Conservation (phyloP, 306 rosid genomes). For the Fragaria ananassa region DNA sequence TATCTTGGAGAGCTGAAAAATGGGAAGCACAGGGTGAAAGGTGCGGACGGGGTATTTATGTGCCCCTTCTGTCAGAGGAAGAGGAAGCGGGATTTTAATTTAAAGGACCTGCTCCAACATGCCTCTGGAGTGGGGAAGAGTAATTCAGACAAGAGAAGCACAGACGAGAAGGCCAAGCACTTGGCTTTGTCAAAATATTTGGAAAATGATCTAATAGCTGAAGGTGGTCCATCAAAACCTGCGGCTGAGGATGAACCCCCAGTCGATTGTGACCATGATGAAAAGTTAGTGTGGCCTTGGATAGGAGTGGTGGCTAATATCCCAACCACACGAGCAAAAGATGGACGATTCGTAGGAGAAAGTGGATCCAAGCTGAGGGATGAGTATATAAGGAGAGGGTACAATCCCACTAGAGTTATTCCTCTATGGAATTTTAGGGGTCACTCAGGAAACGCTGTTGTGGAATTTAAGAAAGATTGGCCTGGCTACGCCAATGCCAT, state of each 20-base stretch:
- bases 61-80: constrained; percentile 81
- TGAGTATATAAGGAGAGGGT: constrained; percentile 69
- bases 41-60: constrained; percentile 44
- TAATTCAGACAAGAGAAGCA: constrained; percentile 64
- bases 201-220: constrained; percentile 47
- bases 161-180: constrained; percentile 75
- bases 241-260: constrained; percentile 41
- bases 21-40: constrained; percentile 54
- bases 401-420: constrained; percentile 65
- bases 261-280: constrained; percentile 46
- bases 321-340: constrained; percentile 58
- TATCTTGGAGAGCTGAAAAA: constrained; percentile 60
- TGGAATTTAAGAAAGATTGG: constrained; percentile 84
- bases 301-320: constrained; percentile 78
- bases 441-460: constrained; percentile 76
- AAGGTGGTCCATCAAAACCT: constrained; percentile 48
- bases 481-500: constrained; percentile 70
- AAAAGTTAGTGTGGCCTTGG: constrained; percentile 93
- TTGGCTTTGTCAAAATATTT: constrained; percentile 68
- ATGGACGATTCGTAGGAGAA: constrained; percentile 68
- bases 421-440: constrained; percentile 65
- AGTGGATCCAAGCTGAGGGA: constrained; percentile 92
- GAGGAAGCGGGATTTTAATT: constrained; percentile 51
- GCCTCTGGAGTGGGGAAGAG: constrained; percentile 94
- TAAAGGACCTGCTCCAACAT: constrained; percentile 74